A percentile compares a stretch with the other conserved stretches of the same genome.
Conservation (phyloP, 2,329 filamentous ascomycete species). For the Pleurostoma richardsiae region DNA sequence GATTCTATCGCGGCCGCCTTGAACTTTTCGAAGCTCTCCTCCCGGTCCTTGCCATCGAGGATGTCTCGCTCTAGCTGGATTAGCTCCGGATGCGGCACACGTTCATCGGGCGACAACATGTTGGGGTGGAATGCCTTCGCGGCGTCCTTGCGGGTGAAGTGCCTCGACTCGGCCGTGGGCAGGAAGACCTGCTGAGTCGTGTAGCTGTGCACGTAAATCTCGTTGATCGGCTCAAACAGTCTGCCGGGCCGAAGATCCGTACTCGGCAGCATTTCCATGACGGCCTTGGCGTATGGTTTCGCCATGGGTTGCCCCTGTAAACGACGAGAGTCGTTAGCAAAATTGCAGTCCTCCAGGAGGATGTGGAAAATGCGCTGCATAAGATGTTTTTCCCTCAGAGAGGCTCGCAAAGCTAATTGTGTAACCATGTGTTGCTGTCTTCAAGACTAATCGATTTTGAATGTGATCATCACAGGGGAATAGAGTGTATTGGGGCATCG, state of each 20-base stretch:
- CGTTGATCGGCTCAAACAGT: constrained; percentile 57
- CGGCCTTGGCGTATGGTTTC: constrained; percentile 67
- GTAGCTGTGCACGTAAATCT: constrained; percentile 56
- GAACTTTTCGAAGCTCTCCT: constrained; percentile 34
- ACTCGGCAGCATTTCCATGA: constrained; percentile 75
- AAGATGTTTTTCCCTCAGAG: constrained; percentile 49
- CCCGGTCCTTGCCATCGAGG: constrained; percentile 25
- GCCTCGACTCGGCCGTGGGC: constrained; percentile 57
- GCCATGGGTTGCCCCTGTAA: constrained; percentile 73
- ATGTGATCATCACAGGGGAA: constrained; percentile 46
- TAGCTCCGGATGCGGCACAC: constrained; percentile 59
- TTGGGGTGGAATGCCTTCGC: constrained; percentile 58
- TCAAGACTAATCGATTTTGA: constrained; percentile 99
- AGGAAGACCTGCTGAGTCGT: constrained; percentile 62
- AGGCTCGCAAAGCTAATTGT: constrained; percentile 69
- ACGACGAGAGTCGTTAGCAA: constrained; percentile 9
- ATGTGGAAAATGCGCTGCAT: too few relatives aligned
- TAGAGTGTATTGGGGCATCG: constrained; percentile 1
- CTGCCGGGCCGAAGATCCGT: constrained; percentile 50
- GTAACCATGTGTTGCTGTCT: constrained; percentile 88
- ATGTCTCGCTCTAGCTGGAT: constrained; percentile 49
- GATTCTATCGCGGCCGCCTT: constrained; percentile 28
- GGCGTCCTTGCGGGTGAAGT: constrained; percentile 61
- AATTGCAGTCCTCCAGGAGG: too few relatives aligned
- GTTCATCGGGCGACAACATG: constrained; percentile 55